A percentile compares a stretch with the other conserved stretches of the same genome.
phyloP scores from a whole-genome alignment of 2,329 filamentous ascomycete species.

The Sporothrix curviconia region DNA sequence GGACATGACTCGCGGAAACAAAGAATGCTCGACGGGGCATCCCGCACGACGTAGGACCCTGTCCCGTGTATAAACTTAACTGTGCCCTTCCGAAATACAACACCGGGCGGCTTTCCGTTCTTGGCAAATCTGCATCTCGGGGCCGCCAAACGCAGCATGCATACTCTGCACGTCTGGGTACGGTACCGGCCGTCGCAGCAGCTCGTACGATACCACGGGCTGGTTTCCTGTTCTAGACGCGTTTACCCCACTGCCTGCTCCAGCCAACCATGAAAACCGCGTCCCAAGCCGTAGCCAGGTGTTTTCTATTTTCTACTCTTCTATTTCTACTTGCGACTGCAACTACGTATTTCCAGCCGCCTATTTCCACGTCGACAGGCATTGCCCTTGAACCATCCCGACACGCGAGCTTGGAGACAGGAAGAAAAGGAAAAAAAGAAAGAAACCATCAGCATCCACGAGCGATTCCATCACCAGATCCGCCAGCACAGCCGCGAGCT shows the following conservation, averaged over 20 bases:
- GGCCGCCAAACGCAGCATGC: neutral
- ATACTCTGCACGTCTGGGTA: no score
- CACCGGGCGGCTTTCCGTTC: no score
- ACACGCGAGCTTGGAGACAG: no score
- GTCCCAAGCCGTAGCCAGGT: neutral
- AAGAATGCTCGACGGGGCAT: no score
- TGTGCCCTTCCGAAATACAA: no score
- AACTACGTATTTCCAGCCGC: no score
- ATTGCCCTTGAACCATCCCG: neutral
- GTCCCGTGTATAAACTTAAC: no score
- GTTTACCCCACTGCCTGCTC: neutral
- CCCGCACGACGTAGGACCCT: no score
- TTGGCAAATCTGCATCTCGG: neutral
- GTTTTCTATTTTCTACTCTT: neutral
- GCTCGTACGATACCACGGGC: neutral
- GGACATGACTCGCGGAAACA: no score
- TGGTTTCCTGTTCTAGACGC: neutral
- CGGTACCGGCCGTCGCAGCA: neutral
- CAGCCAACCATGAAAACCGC: neutral
- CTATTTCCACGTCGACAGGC: neutral
- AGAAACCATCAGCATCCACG: neutral
- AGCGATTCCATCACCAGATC: constrained; percentile 2
- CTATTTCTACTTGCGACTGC: neutral
- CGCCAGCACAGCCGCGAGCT: neutral
- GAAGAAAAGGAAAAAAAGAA: no score